Conservation (phyloP, 257 asterid genomes). For the Misopates orontium region DNA sequence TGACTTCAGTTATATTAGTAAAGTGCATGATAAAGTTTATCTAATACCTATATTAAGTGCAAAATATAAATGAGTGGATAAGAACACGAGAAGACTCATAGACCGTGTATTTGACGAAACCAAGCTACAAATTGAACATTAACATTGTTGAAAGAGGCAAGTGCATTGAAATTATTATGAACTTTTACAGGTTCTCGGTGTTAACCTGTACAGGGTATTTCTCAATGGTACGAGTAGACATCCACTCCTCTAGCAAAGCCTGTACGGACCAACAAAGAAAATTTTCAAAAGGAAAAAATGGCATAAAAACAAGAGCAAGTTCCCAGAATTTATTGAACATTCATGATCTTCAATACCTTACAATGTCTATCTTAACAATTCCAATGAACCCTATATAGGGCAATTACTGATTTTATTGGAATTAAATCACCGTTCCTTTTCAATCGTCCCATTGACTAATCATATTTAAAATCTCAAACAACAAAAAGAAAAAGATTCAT, state of each 20-base stretch:
- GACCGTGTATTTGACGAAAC: neutral
- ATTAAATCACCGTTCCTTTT: neutral
- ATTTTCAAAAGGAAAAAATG: constrained; percentile 1
- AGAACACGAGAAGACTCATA: neutral
- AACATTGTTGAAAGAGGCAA: constrained; percentile 21
- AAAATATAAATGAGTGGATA: constrained; percentile 16
- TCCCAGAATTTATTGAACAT: constrained; percentile 17
- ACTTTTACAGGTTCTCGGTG: constrained; percentile 16
- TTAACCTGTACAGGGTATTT: constrained; percentile 84
- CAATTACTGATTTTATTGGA: neutral
- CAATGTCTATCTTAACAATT: constrained; percentile 1
- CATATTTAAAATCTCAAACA: constrained; percentile 8
- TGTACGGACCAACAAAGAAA: constrained; percentile 36
- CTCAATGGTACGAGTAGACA: constrained; percentile 67
- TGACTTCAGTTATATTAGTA: too few species aligned
- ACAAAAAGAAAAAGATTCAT: neutral
- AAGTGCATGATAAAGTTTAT: neutral
- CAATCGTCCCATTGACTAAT: constrained; percentile 18
- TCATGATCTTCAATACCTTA: constrained; percentile 20
- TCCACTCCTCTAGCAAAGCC: constrained; percentile 99
- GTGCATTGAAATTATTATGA: constrained; percentile 12
- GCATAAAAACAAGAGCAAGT: constrained; percentile 12
- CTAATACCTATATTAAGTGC: constrained; percentile 14
- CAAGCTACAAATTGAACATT: constrained; percentile 19
- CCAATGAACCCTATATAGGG: constrained; percentile 1